These are phyloP conservation scores for Phialophora macrospora DNA, from an alignment of 2,329 filamentous ascomycete species.

Conservation along the genomic window DNA sequence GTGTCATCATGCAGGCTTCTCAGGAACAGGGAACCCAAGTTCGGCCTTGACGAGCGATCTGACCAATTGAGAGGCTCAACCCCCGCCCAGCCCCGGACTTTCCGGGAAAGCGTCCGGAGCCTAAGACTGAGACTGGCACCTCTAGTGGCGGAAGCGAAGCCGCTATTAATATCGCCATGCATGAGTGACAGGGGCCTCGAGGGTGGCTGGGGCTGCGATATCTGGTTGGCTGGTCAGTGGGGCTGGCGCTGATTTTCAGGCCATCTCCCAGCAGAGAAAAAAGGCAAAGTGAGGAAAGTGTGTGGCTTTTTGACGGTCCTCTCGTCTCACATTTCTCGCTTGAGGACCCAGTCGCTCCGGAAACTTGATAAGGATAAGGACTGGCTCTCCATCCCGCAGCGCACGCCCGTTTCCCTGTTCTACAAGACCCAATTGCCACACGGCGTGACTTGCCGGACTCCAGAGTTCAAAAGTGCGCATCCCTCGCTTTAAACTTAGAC, in stretches of 20 bases:
- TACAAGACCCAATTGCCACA: slow-evolving; percentile 12
- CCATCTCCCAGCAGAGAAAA: slow-evolving; percentile 8
- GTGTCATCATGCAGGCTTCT: slow-evolving; percentile 19
- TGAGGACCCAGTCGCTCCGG: slow-evolving; percentile 28
- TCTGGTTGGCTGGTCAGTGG: slow-evolving; percentile 1
- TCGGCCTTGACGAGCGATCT: slow-evolving; percentile 4
- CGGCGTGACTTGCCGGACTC: slow-evolving; percentile 7
- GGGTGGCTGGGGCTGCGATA: slow-evolving; percentile 9
- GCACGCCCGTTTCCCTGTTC: not conserved
- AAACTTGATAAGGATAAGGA: slow-evolving; percentile 28
- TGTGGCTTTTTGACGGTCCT: slow-evolving; percentile 6
- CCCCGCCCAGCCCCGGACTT: slow-evolving; percentile 25
- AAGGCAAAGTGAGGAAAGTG: slow-evolving; percentile 6
- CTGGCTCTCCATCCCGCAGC: slow-evolving; percentile 12
- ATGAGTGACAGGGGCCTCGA: slow-evolving; percentile 4
- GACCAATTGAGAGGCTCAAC: slow-evolving; percentile 3
- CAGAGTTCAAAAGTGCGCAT: slow-evolving; percentile 8
- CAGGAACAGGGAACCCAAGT: slow-evolving; percentile 19
- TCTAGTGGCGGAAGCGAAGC: slow-evolving; percentile 34
- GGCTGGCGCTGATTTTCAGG: slow-evolving; percentile 20
- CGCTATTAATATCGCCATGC: slow-evolving; percentile 35
- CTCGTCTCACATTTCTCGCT: slow-evolving; percentile 7
- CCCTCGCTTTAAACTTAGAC: slow-evolving; percentile 17
- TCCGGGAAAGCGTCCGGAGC: slow-evolving; percentile 19
- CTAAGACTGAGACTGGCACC: slow-evolving; percentile 12